Evolutionary conservation across 2,329 filamentous ascomycete genomes (phyloP), one percentile per base, ranked within the genome.

Genomic region (Dothideomycetes sp.): DNA sequence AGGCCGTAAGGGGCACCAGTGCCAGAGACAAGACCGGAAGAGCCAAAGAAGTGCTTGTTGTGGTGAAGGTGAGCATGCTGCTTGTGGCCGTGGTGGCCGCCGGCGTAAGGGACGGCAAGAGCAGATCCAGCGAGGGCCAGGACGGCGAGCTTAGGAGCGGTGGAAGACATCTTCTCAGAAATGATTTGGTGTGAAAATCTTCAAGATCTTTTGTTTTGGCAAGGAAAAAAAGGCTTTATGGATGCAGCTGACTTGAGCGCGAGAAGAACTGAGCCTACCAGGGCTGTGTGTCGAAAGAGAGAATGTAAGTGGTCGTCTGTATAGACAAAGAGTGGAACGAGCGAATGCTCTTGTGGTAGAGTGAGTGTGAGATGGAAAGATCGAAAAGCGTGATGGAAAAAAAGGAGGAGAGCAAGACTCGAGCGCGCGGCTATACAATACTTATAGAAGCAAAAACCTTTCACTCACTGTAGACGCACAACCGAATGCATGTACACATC

Each of bases 51-150:
- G 23, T 32, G 37, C 37, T 40, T 40, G 30, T 55, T 33, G 54
- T 53, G 44, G 56, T 63, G 39, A 46, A 51, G 43, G 50, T 56
- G 38, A 37, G 50, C 37, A 31, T 49, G 48, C 45, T 44, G 53
- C 35, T 45, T 41, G 41, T 50, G 40, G 25, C 38, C 41, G 42
- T 45, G 43, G 17, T 54, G 39, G 36, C 46, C 43, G 32, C 42
- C 41, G 28, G 41, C 24, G 47, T 59, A 59, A 29, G 64, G 58
- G 40, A 59, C 49, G 38, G 64, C 63, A 15, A 63, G 54, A 44
- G 57, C 64, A 35, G 57, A 53, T 43, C 58, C 57, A 45, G 59
- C 57, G 45, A 69, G 55, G 36, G 64, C 62, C 60, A 69, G 52
- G 45, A 68, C 54, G 47, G 58, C 59, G 49, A 68, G 51, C 49